phyloP scores from a whole-genome alignment of 2,329 filamentous ascomycete genomes.

The Aspergillus bombycis region DNA sequence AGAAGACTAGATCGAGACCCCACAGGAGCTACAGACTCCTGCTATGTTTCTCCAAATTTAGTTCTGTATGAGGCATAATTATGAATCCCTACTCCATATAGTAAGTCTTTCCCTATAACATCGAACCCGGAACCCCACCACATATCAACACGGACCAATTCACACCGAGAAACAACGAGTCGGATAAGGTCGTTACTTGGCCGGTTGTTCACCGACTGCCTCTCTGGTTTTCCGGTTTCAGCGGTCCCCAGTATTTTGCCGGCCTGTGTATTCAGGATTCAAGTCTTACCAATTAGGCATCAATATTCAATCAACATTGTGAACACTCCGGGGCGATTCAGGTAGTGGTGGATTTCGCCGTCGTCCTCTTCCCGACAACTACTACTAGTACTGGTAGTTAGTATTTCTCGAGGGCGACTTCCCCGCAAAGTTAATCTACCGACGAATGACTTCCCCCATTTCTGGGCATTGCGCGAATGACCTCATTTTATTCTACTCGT shows the following conservation, averaged over 20 bases:
- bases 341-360: neutral
- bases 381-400: too few species aligned
- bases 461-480: neutral
- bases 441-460: neutral
- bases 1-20: neutral
- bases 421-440: neutral
- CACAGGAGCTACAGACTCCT: neutral
- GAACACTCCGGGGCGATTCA: neutral
- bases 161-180: neutral
- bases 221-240: neutral
- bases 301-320: neutral
- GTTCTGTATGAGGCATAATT: neutral
- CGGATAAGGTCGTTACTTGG: neutral
- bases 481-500: neutral
- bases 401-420: neutral
- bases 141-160: neutral
- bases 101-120: neutral
- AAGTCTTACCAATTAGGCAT: neutral
- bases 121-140: neutral
- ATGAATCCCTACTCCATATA: neutral
- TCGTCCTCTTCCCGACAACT: neutral
- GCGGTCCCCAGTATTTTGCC: neutral
- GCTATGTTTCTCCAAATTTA: neutral
- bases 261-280: neutral
- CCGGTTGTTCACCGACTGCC: neutral